phyloP scores from a whole-genome alignment of 2,329 filamentous ascomycete species.

The Clarireedia hainanense region DNA sequence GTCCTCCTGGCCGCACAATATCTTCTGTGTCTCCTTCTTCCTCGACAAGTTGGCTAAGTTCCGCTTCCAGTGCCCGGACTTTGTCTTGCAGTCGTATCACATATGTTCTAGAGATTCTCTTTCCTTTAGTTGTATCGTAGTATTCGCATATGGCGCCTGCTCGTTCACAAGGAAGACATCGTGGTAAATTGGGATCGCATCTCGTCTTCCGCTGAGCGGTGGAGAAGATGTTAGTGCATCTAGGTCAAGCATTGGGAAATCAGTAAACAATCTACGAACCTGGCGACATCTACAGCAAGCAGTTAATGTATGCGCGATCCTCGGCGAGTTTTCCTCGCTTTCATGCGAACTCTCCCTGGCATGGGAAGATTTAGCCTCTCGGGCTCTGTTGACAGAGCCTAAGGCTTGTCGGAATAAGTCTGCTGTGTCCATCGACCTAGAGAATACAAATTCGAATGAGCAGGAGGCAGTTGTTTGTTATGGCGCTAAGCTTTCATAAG shows the following conservation, averaged over 20 bases:
- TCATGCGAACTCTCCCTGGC: slow-evolving; percentile 33
- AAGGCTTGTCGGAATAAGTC: slow-evolving; percentile 54
- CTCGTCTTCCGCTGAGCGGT: slow-evolving; percentile 71
- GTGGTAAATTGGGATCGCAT: slow-evolving; percentile 87
- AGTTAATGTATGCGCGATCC: slow-evolving; percentile 71
- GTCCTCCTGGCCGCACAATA: slow-evolving; percentile 77
- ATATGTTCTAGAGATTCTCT: slow-evolving; percentile 82
- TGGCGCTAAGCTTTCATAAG: slow-evolving; percentile 12
- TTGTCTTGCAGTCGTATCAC: slow-evolving; percentile 86
- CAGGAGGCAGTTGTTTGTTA: slow-evolving; percentile 1
- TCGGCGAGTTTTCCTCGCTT: slow-evolving; percentile 44
- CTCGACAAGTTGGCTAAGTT: slow-evolving; percentile 71
- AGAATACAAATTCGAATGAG: background rate
- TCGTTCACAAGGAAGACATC: slow-evolving; percentile 86
- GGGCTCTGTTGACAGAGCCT: slow-evolving; percentile 29
- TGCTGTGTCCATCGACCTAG: slow-evolving; percentile 46
- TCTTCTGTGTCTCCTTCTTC: slow-evolving; percentile 73
- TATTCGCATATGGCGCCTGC: slow-evolving; percentile 91
- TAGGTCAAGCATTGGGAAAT: slow-evolving; percentile 32
- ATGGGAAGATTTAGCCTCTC: slow-evolving; percentile 24
- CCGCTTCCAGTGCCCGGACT: slow-evolving; percentile 72
- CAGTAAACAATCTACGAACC: slow-evolving; percentile 39
- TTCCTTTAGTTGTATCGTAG: slow-evolving; percentile 80
- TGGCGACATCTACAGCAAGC: slow-evolving; percentile 75
- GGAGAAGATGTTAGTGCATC: slow-evolving; percentile 12